phyloP scores from a whole-genome alignment of 306 rosid genomes.

The Vachellia collinsii region DNA sequence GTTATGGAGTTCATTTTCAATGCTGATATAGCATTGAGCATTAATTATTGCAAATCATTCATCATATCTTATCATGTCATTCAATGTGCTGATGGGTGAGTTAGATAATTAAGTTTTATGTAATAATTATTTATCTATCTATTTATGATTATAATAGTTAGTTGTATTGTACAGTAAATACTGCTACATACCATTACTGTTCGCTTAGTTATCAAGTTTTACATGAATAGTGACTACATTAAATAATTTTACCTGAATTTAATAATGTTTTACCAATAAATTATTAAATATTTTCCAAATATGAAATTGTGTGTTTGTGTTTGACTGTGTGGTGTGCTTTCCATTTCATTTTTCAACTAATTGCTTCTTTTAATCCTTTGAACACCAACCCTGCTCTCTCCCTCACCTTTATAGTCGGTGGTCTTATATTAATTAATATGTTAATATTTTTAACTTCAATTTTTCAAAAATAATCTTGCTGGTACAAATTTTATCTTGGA shows the following conservation, averaged over 20 bases:
- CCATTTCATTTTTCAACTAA: constrained; percentile 55
- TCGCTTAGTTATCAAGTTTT: no score
- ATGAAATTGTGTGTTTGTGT: neutral
- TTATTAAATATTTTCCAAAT: neutral
- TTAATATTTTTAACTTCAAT: neutral
- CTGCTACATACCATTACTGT: no score
- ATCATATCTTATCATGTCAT: neutral
- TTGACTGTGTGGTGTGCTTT: constrained; percentile 59
- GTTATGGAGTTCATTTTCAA: neutral
- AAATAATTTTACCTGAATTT: neutral
- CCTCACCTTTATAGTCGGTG: constrained; percentile 39
- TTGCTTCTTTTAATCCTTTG: constrained; percentile 41
- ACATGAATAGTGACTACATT: no score
- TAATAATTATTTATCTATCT: neutral
- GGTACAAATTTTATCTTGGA: neutral
- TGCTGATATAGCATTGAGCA: neutral
- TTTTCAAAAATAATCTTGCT: neutral
- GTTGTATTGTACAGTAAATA: neutral
- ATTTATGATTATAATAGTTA: neutral
- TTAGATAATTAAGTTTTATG: neutral
- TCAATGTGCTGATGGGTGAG: neutral
- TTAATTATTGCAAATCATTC: neutral
- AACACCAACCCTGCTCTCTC: constrained; percentile 59
- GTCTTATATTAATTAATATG: neutral
- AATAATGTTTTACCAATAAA: neutral